Evolutionary conservation across 306 rosid genomes (phyloP).

Genomic region (Rosa chinensis): DNA sequence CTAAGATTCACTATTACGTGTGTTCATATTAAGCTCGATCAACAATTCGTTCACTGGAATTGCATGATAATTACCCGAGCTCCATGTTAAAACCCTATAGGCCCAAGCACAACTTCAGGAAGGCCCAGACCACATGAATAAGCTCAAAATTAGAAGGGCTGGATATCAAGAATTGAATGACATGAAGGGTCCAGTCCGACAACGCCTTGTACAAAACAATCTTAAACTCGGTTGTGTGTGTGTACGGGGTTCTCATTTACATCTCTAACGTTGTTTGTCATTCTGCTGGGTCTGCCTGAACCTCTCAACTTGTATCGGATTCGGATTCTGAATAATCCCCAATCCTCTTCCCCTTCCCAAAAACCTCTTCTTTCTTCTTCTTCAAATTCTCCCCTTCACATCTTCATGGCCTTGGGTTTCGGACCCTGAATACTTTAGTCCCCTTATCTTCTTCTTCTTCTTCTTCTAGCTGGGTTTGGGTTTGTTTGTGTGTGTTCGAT

Average conservation of each 20-base stretch:
- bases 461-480: not conserved
- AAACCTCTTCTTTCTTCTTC: not conserved
- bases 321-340: not conserved
- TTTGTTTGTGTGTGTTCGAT: not conserved
- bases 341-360: not conserved
- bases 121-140: not conserved
- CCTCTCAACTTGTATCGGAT: slow-evolving; percentile 12
- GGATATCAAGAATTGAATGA: no score
- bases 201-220: no score
- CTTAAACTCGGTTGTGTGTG: not conserved
- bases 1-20: no score
- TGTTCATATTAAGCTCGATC: no score
- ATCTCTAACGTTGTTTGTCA: not conserved
- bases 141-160: not conserved
- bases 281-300: not conserved
- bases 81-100: no score
- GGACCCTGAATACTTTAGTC: not conserved
- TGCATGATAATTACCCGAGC: no score
- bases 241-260: not conserved
- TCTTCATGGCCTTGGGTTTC: not conserved
- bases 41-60: no score
- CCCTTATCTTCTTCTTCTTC: not conserved
- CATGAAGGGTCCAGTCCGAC: no score
- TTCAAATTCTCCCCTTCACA: no score
- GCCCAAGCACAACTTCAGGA: not conserved